Evolutionary conservation across 202 grass and related monocot species (phyloP).

Genomic region (Setaria viridis): DNA sequence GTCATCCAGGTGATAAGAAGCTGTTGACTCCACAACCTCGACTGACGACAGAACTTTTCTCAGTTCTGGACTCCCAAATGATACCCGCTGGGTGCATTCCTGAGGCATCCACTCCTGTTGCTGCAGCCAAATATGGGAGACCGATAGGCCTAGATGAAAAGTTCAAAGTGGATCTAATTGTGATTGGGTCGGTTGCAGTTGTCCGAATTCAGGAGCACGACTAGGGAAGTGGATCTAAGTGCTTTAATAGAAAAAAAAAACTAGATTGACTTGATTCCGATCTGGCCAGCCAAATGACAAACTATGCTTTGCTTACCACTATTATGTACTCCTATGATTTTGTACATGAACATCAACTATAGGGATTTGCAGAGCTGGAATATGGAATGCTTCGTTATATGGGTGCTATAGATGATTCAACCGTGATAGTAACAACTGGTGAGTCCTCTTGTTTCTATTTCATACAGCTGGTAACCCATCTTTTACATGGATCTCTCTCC

Average conservation of each 20-base stretch:
- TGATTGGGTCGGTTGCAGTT: constrained; percentile 89
- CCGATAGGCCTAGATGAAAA: constrained; percentile 76
- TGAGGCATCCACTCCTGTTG: constrained; percentile 88
- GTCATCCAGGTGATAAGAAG: constrained; percentile 70
- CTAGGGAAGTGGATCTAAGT: constrained; percentile 55
- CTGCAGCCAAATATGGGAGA: constrained; percentile 81
- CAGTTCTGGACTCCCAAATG: constrained; percentile 62
- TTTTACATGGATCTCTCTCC: background rate
- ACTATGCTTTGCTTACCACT: background rate
- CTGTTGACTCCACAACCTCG: constrained; percentile 87
- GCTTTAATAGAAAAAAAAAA: background rate
- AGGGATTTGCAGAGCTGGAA: constrained; percentile 95
- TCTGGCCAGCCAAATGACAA: background rate
- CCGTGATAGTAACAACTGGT: constrained; percentile 85
- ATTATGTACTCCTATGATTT: background rate
- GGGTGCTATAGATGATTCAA: constrained; percentile 83
- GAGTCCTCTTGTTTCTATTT: constrained; percentile 16
- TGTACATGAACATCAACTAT: background rate
- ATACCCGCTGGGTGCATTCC: constrained; percentile 60
- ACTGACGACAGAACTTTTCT: constrained; percentile 77
- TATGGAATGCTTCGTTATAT: constrained; percentile 89
- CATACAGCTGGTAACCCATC: background rate
- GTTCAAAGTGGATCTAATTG: constrained; percentile 82
- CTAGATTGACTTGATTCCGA: background rate
- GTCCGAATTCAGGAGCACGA: constrained; percentile 80